phyloP scores from a whole-genome alignment of 139 green algal species.

The Coccomyxa sp. region DNA sequence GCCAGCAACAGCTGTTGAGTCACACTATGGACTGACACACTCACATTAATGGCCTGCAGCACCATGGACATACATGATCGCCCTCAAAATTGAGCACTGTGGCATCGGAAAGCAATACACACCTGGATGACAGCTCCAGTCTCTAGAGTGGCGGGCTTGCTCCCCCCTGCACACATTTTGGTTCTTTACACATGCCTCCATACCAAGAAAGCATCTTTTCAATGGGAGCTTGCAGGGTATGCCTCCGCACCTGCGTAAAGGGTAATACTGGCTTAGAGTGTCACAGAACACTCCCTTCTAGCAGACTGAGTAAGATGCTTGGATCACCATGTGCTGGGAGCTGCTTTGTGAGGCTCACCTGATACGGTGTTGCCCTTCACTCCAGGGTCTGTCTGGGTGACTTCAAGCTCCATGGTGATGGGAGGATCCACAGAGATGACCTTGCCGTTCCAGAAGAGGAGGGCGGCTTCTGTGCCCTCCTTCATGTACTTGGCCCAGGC shows the following conservation, averaged over 20 bases:
- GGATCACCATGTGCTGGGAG: no score
- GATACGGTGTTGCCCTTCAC: slow-evolving; percentile 88
- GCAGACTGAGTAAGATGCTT: neutral
- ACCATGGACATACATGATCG: neutral
- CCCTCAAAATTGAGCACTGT: neutral
- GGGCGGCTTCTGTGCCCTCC: slow-evolving; percentile 63
- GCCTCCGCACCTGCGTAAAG: no score
- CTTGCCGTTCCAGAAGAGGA: slow-evolving; percentile 90
- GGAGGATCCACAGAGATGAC: slow-evolving; percentile 88
- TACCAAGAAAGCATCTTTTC: neutral
- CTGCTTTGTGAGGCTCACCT: slow-evolving; percentile 17
- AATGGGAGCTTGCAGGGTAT: no score
- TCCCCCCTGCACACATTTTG: slow-evolving; percentile 74
- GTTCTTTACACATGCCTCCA: neutral
- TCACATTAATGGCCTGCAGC: neutral
- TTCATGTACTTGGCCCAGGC: slow-evolving; percentile 90
- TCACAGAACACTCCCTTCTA: neutral
- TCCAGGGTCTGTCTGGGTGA: slow-evolving; percentile 77
- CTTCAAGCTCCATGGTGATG: slow-evolving; percentile 73
- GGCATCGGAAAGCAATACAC: neutral
- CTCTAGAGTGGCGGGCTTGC: slow-evolving; percentile 87
- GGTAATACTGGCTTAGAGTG: no score
- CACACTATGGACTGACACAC: neutral
- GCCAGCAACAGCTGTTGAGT: neutral
- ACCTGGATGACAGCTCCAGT: slow-evolving; percentile 70